Conservation (phyloP, 2,329 filamentous ascomycete species). For the Aspergillus pseudoviridinutans region DNA sequence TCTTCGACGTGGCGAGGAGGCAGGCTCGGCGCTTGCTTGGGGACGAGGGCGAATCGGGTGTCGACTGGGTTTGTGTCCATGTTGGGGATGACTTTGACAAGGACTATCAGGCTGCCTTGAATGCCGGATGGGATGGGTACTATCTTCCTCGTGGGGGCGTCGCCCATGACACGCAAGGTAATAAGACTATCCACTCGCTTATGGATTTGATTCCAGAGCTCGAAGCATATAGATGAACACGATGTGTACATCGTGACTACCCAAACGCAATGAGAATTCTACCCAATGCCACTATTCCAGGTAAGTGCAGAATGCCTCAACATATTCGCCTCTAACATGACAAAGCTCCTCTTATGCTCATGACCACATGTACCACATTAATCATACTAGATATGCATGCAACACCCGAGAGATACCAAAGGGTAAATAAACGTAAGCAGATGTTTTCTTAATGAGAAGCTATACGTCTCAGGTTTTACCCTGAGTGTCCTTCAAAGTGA, state of each 20-base stretch:
- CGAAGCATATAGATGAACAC: slow-evolving; percentile 4
- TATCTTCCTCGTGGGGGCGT: slow-evolving; percentile 22
- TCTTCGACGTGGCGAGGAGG: slow-evolving; percentile 38
- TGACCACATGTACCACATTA: background rate
- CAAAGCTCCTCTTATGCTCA: background rate
- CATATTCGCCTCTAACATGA: background rate
- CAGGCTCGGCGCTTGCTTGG: slow-evolving; percentile 22
- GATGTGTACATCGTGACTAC: too few species aligned
- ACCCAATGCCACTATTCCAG: background rate
- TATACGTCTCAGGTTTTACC: background rate
- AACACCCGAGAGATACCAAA: background rate
- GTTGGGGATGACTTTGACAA: slow-evolving; percentile 44
- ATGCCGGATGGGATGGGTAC: slow-evolving; percentile 38
- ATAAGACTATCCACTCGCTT: slow-evolving; percentile 19
- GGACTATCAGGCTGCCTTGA: slow-evolving; percentile 37
- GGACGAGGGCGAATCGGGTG: slow-evolving; percentile 1
- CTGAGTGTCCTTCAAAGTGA: background rate
- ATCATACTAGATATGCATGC: background rate
- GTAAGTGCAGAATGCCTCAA: background rate
- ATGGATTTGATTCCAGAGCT: slow-evolving; percentile 21
- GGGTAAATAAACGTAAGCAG: background rate
- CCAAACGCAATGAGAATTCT: too few species aligned
- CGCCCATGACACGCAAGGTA: slow-evolving; percentile 1
- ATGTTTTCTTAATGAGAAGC: background rate
- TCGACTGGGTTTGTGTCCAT: slow-evolving; percentile 34